These are phyloP conservation scores for Plasmodium vivax DNA, from an alignment of 169 alveolate species.

Conservation along the genomic window DNA sequence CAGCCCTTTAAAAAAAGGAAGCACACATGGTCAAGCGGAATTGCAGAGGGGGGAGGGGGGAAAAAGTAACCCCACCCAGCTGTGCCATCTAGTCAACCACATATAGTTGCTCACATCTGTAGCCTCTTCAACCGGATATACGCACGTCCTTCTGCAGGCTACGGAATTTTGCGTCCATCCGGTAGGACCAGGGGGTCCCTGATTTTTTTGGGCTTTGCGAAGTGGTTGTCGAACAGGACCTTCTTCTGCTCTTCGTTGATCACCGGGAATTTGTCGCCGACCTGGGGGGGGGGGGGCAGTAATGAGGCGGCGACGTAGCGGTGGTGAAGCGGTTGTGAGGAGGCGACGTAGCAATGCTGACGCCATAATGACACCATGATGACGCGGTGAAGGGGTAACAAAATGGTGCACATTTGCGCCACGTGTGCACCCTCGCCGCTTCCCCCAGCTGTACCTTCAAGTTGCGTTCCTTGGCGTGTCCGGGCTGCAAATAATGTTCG, in stretches of 20 bases:
- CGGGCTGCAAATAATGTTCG: conserved; percentile 23
- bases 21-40: neutral
- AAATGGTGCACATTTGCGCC: neutral
- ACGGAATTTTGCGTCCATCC: conserved; percentile 78
- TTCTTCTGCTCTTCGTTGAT: conserved; percentile 46
- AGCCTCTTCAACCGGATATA: neutral
- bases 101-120: neutral
- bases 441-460: conserved; percentile 39
- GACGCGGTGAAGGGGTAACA: neutral
- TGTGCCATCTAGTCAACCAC: neutral
- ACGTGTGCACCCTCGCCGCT: neutral
- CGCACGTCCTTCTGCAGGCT: neutral
- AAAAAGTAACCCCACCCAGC: neutral
- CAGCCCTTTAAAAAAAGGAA: neutral
- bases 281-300: neutral
- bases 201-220: conserved; percentile 80
- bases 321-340: neutral
- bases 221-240: conserved; percentile 78
- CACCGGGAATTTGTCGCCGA: conserved; percentile 69
- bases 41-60: neutral
- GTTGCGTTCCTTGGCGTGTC: conserved; percentile 67
- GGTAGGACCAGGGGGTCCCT: conserved; percentile 81
- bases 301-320: neutral
- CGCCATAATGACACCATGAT: too few species aligned
- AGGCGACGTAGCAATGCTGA: too few species aligned